Conservation (phyloP, 1,139 yeast species). For the Zygosaccharomyces sapae region DNA sequence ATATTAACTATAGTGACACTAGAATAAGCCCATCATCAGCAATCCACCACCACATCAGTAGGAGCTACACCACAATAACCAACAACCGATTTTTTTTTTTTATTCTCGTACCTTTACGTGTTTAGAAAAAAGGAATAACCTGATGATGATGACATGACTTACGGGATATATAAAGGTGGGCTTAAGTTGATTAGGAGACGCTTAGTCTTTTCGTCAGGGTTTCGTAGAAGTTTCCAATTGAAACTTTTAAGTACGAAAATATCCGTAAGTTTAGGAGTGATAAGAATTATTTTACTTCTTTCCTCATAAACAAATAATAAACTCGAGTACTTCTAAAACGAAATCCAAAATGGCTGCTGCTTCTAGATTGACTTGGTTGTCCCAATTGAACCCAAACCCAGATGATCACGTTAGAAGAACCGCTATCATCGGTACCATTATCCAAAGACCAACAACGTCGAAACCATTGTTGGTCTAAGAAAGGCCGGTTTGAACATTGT, state of each 20-base stretch:
- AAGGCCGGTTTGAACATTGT: conserved; percentile 96
- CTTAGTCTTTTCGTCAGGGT: too few relatives aligned
- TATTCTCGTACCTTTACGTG: background rate
- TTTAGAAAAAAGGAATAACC: background rate
- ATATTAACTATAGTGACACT: background rate
- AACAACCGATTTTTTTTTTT: background rate
- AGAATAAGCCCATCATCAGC: background rate
- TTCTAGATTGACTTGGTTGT: conserved; percentile 67
- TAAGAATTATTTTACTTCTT: conserved; percentile 4
- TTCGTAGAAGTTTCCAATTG: conserved; percentile 2
- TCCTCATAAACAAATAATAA: conserved; percentile 6
- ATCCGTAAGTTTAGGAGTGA: background rate
- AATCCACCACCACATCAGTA: background rate
- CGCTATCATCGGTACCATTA: conserved; percentile 96
- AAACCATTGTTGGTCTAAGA: conserved; percentile 79
- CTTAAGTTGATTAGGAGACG: too few relatives aligned
- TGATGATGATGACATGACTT: background rate
- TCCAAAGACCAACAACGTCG: conserved; percentile 92
- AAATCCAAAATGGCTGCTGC: conserved; percentile 24
- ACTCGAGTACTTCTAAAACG: conserved; percentile 6
- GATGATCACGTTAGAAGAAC: conserved; percentile 87
- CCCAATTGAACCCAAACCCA: conserved; percentile 73
- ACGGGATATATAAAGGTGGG: conserved; percentile 4
- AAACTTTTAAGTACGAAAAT: background rate
- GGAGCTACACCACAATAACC: background rate